Base-by-base conservation (phyloP, 305 asterid species). In the Fraxinus paxiana region DNA sequence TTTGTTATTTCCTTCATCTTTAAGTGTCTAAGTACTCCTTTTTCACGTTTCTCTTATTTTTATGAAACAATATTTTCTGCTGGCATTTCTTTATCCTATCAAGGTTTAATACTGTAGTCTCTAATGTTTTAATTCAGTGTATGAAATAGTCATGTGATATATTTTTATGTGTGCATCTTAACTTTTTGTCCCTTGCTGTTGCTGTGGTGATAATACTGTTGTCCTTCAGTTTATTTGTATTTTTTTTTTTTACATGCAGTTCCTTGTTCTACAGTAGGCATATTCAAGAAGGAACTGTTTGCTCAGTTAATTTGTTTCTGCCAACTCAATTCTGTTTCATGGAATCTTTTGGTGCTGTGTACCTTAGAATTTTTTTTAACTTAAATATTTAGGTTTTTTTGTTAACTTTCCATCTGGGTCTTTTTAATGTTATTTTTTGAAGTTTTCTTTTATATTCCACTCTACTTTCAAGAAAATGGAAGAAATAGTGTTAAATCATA, bases 1-100 rank as follows among this genome's bases (percentile, higher is more conserved):
- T 56, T 54, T 78, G 82, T 76, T 46, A 51, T 17, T 15, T 70
- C 79, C 59, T 72, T 72, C 75, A 73, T 73, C 37, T 76, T 41
- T 5, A 67, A 46, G 59, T 38, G 75, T 76, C 38, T 70, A 81
- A 48, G 37, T 59, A 13, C 13, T 12, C 46, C 1, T 46, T 69
- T 15, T 65, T 17, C 78, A 13, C 80, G 61, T 46, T 46, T 46
- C 24, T 65, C 78, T 7, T 46, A 56, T 28, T 70, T 72, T 69
- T 31, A 63, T 79, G 48, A 30, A 37, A n/a, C 71, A 67, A 46
- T 59, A 24, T 74, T 56, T 48, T 51, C 48, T 46, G 18, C 63
- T 76, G 35, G 67, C 6, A 6, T 10, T 24, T 73, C 72, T 41
- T 51, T 24, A 82, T 3, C 76, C 46, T 24, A 13, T 81, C 31